Base-by-base conservation (phyloP, 2,329 filamentous ascomycete genomes). In the Clarireedia monteithiana region DNA sequence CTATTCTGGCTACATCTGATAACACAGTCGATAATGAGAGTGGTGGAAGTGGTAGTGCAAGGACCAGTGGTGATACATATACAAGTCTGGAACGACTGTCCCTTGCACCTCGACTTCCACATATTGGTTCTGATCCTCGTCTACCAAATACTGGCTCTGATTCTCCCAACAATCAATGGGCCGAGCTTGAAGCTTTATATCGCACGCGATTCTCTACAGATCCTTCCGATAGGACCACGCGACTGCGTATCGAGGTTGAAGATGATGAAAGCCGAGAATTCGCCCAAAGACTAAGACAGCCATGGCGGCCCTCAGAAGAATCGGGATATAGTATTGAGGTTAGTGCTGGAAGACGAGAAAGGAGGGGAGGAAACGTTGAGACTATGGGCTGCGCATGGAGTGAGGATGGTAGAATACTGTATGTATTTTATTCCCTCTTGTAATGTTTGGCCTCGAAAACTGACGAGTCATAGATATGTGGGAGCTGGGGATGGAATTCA, bases 401-500 rank as follows among this genome's bases (percentile, higher is more conserved):
- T 60, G 76, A 80, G 38, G 79, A 85, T 63, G 83, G 83, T 2
- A 75, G 74, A 48, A 75, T 72, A 23, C 64, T 86, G 82, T 85
- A 69, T 77, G 82, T 73, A 5, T 9, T 38, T 26, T 40, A 27
- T 17, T 44, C 23, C 3, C 23, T 50, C 45, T 36, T 6, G 7
- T 23, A 5, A 40, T 27, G 24, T 53, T 23, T 26, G 9, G 39
- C 20, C 17, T 4, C 23, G 7, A 52, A 47, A 46, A 40, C 57
- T 51, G 58, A 64, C 23, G 1, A 36, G 57, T 36, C 14, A 40
- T 24, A 86, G 83, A 55, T 85, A 80, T 63, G 74, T 85, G 42
- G 83, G 80, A 20, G 80, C 82, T 36, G 84, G 89, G 66, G 83
- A 88, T 62, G 88, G 88, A 55, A 85, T 91, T 53, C 89, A 89